Evolutionary conservation across 257 asterid genomes (phyloP), one percentile per base, ranked within the genome.

Genomic region (Fraxinus excelsior): DNA sequence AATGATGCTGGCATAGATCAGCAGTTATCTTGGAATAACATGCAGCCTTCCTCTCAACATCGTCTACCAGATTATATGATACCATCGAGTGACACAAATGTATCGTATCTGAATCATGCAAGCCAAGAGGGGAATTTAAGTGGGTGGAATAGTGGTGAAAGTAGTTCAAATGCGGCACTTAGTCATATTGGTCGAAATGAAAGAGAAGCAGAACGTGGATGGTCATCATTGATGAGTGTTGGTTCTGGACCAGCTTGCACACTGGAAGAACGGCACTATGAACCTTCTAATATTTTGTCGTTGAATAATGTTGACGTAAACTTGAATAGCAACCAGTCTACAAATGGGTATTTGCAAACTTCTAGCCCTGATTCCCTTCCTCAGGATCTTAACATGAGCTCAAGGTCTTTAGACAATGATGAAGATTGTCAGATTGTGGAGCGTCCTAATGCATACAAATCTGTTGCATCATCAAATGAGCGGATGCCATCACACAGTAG

Each of bases 131-230:
- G 83, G 60, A 87, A 69, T 44, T 81, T 35, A 77, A 72, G 84
- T 46, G 89, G 87, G 72, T 91, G 97, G 97, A 85, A 74, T 80
- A 83, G 85, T 58, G 96, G 96, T 34, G 97, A 92, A 86, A 74
- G 88, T 84, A 90, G 97, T 84, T 89, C 97, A 37, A 76, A 87
- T 71, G 78, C 74, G 6, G 73, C 82, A 68, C 88, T 72, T 26
- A 75, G 51, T 83, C 94, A 82, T 70, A 83, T 70, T 40, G 74
- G 81, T 68, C 85, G 71, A 67, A 85, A 67, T 77, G 92, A 88
- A 76, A 80, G 81, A 80, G 85, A 83, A 74, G 51, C 83, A 60
- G 93, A 91, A 71, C 84, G 75, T 67, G 75, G 80, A 44, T 81
- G 95, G 92, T 10, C 87, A 70, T 71, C 83, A 44, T 68, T 83